Percentiles rank a stretch among this genome's conserved stretches.
Conservation (phyloP, 1,284 basidiomycete species). For the Cryptococcus maquisensis region DNA sequence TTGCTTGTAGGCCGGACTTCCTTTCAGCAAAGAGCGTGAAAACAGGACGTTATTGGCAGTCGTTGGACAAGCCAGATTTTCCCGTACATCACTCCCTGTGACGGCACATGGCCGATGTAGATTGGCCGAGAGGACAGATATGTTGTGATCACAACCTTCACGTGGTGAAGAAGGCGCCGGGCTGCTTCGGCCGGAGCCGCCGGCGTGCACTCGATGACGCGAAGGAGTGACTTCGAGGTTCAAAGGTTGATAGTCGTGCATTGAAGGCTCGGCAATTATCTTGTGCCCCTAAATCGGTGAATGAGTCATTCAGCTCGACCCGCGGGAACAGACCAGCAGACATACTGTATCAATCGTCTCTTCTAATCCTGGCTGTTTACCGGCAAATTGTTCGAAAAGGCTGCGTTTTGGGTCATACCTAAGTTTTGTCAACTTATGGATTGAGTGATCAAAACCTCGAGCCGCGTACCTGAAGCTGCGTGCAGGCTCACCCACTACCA, state of each 20-base stretch:
- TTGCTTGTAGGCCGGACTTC: slow-evolving; percentile 77
- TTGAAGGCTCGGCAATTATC: background rate
- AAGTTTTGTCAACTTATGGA: slow-evolving; percentile 32
- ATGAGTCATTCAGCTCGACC: background rate
- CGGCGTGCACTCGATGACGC: too few species aligned
- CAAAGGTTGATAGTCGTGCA: background rate
- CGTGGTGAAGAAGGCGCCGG: too few species aligned
- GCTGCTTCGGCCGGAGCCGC: too few species aligned
- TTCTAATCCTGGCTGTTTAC: slow-evolving; percentile 40
- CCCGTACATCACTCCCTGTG: background rate
- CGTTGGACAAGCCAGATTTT: background rate
- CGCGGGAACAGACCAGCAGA: background rate
- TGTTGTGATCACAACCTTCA: too few species aligned
- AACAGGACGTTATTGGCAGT: slow-evolving; percentile 16
- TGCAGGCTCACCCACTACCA: slow-evolving; percentile 72
- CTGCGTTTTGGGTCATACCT: slow-evolving; percentile 78
- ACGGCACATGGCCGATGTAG: too few species aligned
- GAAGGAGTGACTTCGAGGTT: too few species aligned
- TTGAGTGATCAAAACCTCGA: background rate
- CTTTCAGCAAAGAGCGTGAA: slow-evolving; percentile 63
- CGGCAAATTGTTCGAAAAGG: slow-evolving; percentile 76
- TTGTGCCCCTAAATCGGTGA: background rate
- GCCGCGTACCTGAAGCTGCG: slow-evolving; percentile 45
- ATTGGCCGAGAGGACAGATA: too few species aligned
- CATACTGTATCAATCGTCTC: slow-evolving; percentile 16